Percentiles rank a stretch among this genome's conserved stretches.
Evolutionary conservation across 176 grass and related monocot species (phyloP).

Genomic region (Puya raimondii): DNA sequence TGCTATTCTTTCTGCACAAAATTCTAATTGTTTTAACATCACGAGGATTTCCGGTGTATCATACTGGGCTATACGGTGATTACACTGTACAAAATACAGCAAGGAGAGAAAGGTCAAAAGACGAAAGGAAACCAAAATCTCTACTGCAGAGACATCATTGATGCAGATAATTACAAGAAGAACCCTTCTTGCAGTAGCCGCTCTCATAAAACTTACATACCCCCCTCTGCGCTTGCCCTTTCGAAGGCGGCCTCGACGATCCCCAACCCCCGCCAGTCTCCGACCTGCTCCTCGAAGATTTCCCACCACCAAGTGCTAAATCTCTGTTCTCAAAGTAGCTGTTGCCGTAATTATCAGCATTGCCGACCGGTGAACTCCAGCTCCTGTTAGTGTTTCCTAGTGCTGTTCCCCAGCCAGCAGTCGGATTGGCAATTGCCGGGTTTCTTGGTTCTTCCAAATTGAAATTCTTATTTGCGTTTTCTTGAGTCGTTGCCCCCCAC

Average conservation of each 20-base stretch:
- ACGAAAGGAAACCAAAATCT: slow-evolving; percentile 9
- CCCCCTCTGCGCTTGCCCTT: slow-evolving; percentile 40
- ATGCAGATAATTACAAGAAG: slow-evolving; percentile 64
- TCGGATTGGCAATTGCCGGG: slow-evolving; percentile 26
- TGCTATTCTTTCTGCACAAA: background rate
- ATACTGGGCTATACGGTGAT: slow-evolving; percentile 34
- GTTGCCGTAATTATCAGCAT: slow-evolving; percentile 31
- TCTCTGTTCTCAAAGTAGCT: slow-evolving; percentile 21
- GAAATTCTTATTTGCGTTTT: slow-evolving; percentile 2
- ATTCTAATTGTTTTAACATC: background rate
- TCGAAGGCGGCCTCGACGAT: slow-evolving; percentile 34
- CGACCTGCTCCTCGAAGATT: slow-evolving; percentile 31
- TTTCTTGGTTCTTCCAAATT: slow-evolving; percentile 15
- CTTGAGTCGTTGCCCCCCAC: slow-evolving; percentile 19
- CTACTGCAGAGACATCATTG: slow-evolving; percentile 27
- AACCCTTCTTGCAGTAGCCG: slow-evolving; percentile 70
- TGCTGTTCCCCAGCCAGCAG: slow-evolving; percentile 42
- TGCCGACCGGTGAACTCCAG: slow-evolving; percentile 31
- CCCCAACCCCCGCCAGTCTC: slow-evolving; percentile 35
- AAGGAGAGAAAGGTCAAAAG: slow-evolving; percentile 26
- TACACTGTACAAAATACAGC: slow-evolving; percentile 46
- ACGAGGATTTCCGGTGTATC: background rate
- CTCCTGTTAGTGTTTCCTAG: slow-evolving; percentile 42
- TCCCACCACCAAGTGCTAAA: slow-evolving; percentile 21
- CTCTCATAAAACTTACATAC: slow-evolving; percentile 82